Evolutionary conservation across 2,329 filamentous ascomycete genomes (phyloP).

Genomic region (Colletotrichum horii): DNA sequence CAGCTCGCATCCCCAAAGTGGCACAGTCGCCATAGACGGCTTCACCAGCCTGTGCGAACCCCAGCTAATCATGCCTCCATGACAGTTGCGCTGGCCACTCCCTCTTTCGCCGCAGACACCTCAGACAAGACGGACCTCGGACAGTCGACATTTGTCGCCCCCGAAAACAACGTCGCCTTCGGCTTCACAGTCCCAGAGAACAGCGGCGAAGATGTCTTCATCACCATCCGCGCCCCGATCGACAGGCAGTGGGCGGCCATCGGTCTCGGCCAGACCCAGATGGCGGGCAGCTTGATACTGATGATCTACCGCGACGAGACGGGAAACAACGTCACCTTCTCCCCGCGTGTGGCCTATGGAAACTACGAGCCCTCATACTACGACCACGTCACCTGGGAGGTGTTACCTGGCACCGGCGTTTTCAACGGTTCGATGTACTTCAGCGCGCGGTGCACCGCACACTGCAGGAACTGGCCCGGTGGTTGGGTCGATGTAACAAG

Average conservation of each 20-base stretch:
- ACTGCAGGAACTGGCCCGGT: conserved; percentile 57
- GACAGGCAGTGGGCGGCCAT: conserved; percentile 57
- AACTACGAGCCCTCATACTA: conserved; percentile 58
- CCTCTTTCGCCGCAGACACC: conserved; percentile 29
- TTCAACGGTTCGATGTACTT: conserved; percentile 50
- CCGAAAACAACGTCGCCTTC: conserved; percentile 50
- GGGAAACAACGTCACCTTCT: conserved; percentile 58
- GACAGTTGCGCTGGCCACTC: conserved; percentile 20
- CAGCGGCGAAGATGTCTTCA: conserved; percentile 54
- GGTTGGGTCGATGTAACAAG: conserved; percentile 57
- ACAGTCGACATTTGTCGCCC: conserved; percentile 50
- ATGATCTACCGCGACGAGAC: conserved; percentile 56
- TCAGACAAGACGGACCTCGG: conserved; percentile 27
- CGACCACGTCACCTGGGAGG: conserved; percentile 45
- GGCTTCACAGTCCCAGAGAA: conserved; percentile 54
- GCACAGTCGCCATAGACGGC: neutral
- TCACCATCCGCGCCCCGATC: conserved; percentile 55
- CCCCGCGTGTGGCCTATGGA: conserved; percentile 54
- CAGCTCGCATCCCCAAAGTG: neutral
- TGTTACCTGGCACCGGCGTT: conserved; percentile 54
- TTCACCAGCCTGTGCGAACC: neutral
- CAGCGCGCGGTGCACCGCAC: conserved; percentile 53
- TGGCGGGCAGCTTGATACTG: conserved; percentile 58
- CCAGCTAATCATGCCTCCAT: neutral
- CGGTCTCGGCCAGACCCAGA: conserved; percentile 57